These are phyloP conservation scores for Corniculantispora saksenae DNA, from an alignment of 2,329 filamentous ascomycete species.

Conservation along the genomic window DNA sequence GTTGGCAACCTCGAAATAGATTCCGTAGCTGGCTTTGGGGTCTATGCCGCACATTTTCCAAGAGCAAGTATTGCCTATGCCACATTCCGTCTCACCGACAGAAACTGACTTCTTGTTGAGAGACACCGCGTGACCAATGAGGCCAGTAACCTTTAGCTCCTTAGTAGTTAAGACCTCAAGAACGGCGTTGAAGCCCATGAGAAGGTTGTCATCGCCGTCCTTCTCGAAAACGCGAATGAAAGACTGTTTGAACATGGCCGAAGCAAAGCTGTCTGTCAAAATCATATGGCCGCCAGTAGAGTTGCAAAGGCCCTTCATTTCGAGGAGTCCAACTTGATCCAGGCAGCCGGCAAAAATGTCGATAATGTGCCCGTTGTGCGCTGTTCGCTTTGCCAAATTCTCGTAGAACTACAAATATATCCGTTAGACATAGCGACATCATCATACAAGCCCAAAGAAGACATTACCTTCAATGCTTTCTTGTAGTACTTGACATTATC, in stretches of 20 bases:
- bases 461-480: constrained; percentile 84
- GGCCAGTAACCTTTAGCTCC: constrained; percentile 94
- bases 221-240: constrained; percentile 98
- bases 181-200: constrained; percentile 98
- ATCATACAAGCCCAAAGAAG: neutral
- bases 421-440: constrained; percentile 23
- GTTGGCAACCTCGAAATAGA: constrained; percentile 97
- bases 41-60: constrained; percentile 99
- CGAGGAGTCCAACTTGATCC: constrained; percentile 92
- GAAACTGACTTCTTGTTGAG: constrained; percentile 97
- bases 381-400: constrained; percentile 85
- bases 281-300: constrained; percentile 98
- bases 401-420: constrained; percentile 80
- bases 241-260: constrained; percentile 98
- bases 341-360: constrained; percentile 97
- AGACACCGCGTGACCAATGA: constrained; percentile 95
- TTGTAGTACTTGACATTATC: constrained; percentile 99
- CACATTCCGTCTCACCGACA: constrained; percentile 96
- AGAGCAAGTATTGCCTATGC: constrained; percentile 96
- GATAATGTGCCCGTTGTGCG: constrained; percentile 95
- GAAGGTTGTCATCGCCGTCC: constrained; percentile 87
- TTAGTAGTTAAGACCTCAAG: constrained; percentile 96
- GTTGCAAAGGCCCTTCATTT: constrained; percentile 97
- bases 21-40: constrained; percentile 86
- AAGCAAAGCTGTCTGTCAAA: constrained; percentile 95